Evolutionary conservation across 371 early-diverging fungal genomes (phyloP).

Genomic region (Rhizopus microsporus): DNA sequence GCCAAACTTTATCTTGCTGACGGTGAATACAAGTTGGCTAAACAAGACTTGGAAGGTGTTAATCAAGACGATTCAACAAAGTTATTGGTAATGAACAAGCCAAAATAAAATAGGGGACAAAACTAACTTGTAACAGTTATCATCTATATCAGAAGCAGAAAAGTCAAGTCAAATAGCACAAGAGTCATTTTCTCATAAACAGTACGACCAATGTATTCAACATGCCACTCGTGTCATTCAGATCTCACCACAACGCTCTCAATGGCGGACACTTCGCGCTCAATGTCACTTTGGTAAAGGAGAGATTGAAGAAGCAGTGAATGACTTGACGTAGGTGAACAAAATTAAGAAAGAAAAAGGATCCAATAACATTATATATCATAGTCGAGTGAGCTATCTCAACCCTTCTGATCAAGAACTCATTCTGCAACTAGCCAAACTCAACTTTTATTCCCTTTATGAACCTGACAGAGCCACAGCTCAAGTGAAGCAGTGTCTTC

Average conservation of each 20-base stretch:
- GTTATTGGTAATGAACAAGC: not conserved
- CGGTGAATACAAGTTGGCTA: conserved; percentile 68
- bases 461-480: conserved; percentile 71
- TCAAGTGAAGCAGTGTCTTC: conserved; percentile 81
- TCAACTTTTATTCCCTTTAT: conserved; percentile 74
- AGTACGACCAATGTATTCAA: conserved; percentile 68
- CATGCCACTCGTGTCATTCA: conserved; percentile 57
- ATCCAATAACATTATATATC: not conserved
- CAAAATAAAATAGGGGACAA: not conserved
- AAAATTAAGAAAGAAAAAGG: not conserved
- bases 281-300: conserved; percentile 71
- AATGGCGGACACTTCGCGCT: conserved; percentile 69
- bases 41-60: conserved; percentile 50
- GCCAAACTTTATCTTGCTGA: conserved; percentile 74
- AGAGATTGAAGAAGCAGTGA: conserved; percentile 81
- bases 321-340: conserved; percentile 72
- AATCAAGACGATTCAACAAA: conserved; percentile 2
- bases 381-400: conserved; percentile 69
- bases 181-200: conserved; percentile 35
- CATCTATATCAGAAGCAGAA: conserved; percentile 45
- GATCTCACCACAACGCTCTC: conserved; percentile 58
- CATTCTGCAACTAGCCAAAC: conserved; percentile 65
- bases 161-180: conserved; percentile 41
- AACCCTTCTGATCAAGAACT: conserved; percentile 65
- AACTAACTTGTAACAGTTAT: not conserved